Evolutionary conservation across 441 rosid genomes (phyloP).

Genomic region (Sinapis alba): DNA sequence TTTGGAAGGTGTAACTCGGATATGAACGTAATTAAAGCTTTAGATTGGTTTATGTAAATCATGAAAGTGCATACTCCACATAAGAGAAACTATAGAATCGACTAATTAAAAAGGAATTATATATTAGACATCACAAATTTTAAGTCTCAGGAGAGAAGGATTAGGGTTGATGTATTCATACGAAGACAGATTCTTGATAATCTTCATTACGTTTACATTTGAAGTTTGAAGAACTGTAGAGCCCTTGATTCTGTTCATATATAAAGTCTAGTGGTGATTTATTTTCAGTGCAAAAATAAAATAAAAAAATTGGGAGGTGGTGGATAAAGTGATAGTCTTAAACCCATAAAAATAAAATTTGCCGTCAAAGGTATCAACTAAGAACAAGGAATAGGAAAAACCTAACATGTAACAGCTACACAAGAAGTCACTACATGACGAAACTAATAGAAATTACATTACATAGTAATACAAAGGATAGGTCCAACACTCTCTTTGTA

Average conservation of each 20-base stretch:
- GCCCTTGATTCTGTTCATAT: background rate
- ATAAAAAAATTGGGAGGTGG: background rate
- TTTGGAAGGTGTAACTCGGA: background rate
- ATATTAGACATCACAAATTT: background rate
- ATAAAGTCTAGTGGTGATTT: background rate
- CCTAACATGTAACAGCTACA: slow-evolving; percentile 26
- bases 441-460: slow-evolving; percentile 25
- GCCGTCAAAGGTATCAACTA: background rate
- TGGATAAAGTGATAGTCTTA: background rate
- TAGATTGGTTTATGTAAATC: no score
- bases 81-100: no score
- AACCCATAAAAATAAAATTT: background rate
- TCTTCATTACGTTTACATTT: no score
- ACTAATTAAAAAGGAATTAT: no score
- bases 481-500: slow-evolving; percentile 19
- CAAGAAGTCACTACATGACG: slow-evolving; percentile 1
- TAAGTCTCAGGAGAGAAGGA: background rate
- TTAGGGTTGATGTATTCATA: background rate
- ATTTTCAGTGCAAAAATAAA: background rate
- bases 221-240: background rate
- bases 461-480: background rate
- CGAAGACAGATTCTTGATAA: background rate
- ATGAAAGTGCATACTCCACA: no score
- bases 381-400: slow-evolving; percentile 16
- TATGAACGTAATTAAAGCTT: background rate